phyloP scores from a whole-genome alignment of 768 basidiomycete species.

The Lactifluus subvellereus region DNA sequence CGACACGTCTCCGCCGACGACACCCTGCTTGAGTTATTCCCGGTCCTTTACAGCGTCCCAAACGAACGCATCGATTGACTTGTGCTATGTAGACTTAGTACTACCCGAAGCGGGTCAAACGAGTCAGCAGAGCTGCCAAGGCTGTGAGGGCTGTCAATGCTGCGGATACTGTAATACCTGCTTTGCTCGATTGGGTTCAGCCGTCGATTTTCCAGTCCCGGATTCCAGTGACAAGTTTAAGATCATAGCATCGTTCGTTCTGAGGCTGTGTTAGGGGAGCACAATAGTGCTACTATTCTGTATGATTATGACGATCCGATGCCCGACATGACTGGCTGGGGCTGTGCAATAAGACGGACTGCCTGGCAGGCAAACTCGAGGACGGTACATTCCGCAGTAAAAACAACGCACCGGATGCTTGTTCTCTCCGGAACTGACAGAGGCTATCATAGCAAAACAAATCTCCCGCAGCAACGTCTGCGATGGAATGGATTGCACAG shows the following conservation, averaged over 20 bases:
- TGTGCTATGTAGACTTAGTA: neutral
- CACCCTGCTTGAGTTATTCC: constrained; percentile 1
- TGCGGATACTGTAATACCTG: neutral
- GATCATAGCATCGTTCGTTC: neutral
- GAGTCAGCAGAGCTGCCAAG: neutral
- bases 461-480: no score
- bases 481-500: neutral
- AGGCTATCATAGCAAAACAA: neutral
- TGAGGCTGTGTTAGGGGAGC: neutral
- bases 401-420: neutral
- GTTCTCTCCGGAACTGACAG: neutral
- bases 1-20: constrained; percentile 9
- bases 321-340: no score
- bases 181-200: neutral
- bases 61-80: neutral
- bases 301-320: no score
- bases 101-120: no score
- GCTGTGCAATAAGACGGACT: no score
- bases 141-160: neutral
- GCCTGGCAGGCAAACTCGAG: no score
- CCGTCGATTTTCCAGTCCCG: neutral
- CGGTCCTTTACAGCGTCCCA: neutral
- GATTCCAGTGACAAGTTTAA: neutral
- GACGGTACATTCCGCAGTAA: neutral
- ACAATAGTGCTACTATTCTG: no score